Percentiles rank a stretch among this genome's conserved stretches.
These are phyloP conservation scores for Leccinellum rugosiceps DNA, from an alignment of 768 basidiomycete genomes.

Conservation along the genomic window DNA sequence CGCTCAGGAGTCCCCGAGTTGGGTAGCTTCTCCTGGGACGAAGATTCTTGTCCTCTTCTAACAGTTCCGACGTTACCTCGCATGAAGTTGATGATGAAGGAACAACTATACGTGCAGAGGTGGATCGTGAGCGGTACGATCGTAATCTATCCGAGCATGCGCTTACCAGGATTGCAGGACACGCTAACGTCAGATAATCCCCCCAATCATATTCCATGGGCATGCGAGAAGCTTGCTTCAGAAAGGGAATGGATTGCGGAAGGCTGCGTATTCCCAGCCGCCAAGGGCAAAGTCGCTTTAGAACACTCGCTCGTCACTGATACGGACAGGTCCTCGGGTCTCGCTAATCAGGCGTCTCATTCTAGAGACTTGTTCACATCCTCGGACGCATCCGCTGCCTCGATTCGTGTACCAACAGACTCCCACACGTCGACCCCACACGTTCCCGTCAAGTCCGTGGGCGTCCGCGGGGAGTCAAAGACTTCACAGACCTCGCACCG, in stretches of 20 bases:
- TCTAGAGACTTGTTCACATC: conserved; percentile 1
- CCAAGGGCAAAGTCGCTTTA: conserved; percentile 4
- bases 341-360: background rate
- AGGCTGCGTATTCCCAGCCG: conserved; percentile 29
- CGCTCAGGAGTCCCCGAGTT: conserved; percentile 19
- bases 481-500: background rate
- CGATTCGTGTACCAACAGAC: background rate
- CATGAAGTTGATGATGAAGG: conserved; percentile 34
- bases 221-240: conserved; percentile 17
- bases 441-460: conserved; percentile 8
- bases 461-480: conserved; percentile 1
- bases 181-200: conserved; percentile 18
- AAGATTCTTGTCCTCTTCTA: conserved; percentile 13
- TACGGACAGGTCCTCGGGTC: background rate
- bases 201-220: conserved; percentile 31
- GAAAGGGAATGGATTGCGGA: conserved; percentile 29
- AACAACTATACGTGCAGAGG: conserved; percentile 31
- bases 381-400: conserved; percentile 4
- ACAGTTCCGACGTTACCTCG: conserved; percentile 36
- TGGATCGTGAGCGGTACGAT: conserved; percentile 32
- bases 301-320: background rate
- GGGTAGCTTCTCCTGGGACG: conserved; percentile 17
- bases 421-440: conserved; percentile 1
- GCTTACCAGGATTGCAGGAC: conserved; percentile 19
- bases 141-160: background rate